Base-by-base conservation (phyloP, 345 rosid genomes). In the Camelina laxa region DNA sequence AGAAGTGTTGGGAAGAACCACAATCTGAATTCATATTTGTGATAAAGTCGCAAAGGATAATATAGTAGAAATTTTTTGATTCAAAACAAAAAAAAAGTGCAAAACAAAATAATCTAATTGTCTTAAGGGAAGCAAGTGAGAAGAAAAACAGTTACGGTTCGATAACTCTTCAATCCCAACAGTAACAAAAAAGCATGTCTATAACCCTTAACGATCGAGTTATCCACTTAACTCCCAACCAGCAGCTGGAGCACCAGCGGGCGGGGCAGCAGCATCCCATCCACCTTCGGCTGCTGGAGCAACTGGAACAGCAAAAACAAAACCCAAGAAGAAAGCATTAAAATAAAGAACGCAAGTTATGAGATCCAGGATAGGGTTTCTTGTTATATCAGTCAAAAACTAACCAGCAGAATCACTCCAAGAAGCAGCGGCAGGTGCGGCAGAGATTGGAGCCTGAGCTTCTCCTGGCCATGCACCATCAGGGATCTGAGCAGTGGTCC, bases 401-500 rank as follows among this genome's bases (percentile, higher is more conserved):
- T 73, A 19, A 73, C 78, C 77, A 20, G 78, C 77, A 13, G 81
- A 75, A 13, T 92, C 92, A 22, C 49, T 73, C 82, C 82, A 74
- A 27, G 70, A 81, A 56, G 76, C 75, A 75, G 73, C 80, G 41
- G 71, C 81, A 17, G 91, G 92, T 36, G 77, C 86, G 12, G 82
- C 92, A 51, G 92, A n/a, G 59, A 90, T 83, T 21, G 97, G 91
- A 14, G 75, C 79, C 72, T 67, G 84, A 36, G 78, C 82, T 51
- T 90, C 96, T 44, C 82, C 57, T 0, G 86, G 41, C 97, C 97
- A 92, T 30, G 83, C 86, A n/a, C 62, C 70, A 70, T 85, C 94
- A 47, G 87, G 69, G 45, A 81, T 79, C 30, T 70, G 83, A 50
- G 80, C 68, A 0, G 84, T 76, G 5, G 83, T 76, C 95, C 95